A percentile compares a stretch with the other conserved stretches of the same genome.
Evolutionary conservation across 805 yeast genomes (phyloP).

Genomic region (Jamesozyma spencerorum): DNA sequence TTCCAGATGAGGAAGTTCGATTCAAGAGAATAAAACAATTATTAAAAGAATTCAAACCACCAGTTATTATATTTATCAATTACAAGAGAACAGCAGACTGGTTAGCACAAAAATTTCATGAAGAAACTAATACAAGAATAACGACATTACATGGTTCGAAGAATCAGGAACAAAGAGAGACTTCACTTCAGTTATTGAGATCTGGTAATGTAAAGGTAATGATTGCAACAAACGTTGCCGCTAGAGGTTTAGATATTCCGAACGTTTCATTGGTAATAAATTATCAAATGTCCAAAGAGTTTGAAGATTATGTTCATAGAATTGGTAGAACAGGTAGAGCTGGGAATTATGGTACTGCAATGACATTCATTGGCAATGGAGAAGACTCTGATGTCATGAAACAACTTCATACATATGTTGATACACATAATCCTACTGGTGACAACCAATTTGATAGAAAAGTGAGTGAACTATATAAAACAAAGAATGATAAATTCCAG

Average conservation of each 20-base stretch:
- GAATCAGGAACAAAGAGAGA: slow-evolving; percentile 76
- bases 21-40: slow-evolving; percentile 26
- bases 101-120: slow-evolving; percentile 42
- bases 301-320: slow-evolving; percentile 85
- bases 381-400: slow-evolving; percentile 44
- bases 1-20: slow-evolving; percentile 37
- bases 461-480: slow-evolving; percentile 11
- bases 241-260: slow-evolving; percentile 90
- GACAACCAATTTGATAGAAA: slow-evolving; percentile 12
- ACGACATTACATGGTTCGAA: slow-evolving; percentile 80
- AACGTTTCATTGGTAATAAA: slow-evolving; percentile 78
- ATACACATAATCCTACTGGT: slow-evolving; percentile 26
- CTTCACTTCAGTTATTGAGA: slow-evolving; percentile 54
- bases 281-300: slow-evolving; percentile 67
- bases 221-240: slow-evolving; percentile 92
- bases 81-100: slow-evolving; percentile 64
- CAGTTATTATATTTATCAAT: slow-evolving; percentile 76
- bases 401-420: slow-evolving; percentile 32
- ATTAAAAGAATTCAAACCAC: slow-evolving; percentile 34
- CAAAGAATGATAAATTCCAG: slow-evolving; percentile 8
- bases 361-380: slow-evolving; percentile 56
- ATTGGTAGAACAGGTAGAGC: slow-evolving; percentile 97
- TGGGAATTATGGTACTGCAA: slow-evolving; percentile 67
- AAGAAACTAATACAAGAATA: slow-evolving; percentile 37
- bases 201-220: slow-evolving; percentile 49